phyloP scores from a whole-genome alignment of 192 early-diverging fungal genomes.

The Ramicandelaber brevisporus region DNA sequence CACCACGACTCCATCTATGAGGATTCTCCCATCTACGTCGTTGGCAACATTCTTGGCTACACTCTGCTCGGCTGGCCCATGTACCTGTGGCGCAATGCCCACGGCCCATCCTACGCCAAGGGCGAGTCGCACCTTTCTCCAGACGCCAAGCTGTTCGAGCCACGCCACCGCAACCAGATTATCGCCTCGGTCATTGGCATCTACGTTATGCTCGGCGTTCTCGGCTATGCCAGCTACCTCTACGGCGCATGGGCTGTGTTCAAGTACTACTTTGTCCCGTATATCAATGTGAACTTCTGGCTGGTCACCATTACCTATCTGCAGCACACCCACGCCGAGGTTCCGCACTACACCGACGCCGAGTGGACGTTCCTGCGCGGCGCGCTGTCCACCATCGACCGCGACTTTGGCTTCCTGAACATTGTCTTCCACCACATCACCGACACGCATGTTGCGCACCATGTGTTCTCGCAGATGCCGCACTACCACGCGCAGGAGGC shows the following conservation, averaged over 20 bases:
- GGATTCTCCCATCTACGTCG: constrained; percentile 39
- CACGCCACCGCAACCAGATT: constrained; percentile 39
- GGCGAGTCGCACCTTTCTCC: constrained; percentile 79
- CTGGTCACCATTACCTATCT: constrained; percentile 87
- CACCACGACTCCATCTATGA: constrained; percentile 30
- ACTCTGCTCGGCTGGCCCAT: constrained; percentile 69
- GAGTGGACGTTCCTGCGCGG: constrained; percentile 85
- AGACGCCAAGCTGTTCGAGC: constrained; percentile 47
- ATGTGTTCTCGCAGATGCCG: constrained; percentile 93
- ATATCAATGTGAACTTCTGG: constrained; percentile 83
- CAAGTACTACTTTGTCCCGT: constrained; percentile 77
- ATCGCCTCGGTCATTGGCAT: constrained; percentile 55
- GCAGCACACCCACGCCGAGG: constrained; percentile 67
- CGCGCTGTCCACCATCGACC: constrained; percentile 73
- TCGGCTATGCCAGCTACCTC: constrained; percentile 21
- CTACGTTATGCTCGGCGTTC: constrained; percentile 16
- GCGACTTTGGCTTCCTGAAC: constrained; percentile 69
- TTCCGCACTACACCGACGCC: constrained; percentile 72
- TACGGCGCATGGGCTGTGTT: constrained; percentile 32
- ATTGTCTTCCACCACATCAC: constrained; percentile 54
- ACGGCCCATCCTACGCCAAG: constrained; percentile 46
- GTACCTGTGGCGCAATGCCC: constrained; percentile 55
- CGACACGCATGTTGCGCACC: constrained; percentile 87
- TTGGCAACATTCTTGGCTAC: constrained; percentile 38
- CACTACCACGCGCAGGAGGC: constrained; percentile 85